Percentiles rank a stretch among this genome's conserved stretches.
Evolutionary conservation across 75 land plant genomes (phyloP).

Genomic region (Gnetum montanum): DNA sequence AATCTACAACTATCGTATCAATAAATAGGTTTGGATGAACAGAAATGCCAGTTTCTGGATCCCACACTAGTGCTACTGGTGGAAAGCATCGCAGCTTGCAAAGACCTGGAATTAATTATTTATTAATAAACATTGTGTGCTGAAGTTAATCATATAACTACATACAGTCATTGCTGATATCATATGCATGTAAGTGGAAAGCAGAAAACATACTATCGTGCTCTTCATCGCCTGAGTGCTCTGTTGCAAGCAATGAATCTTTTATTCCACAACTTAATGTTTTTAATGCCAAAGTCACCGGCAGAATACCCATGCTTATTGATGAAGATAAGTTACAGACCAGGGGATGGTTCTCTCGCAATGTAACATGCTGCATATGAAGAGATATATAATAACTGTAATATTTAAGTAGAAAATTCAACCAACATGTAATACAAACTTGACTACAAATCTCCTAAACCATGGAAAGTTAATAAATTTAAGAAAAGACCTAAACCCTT

Average conservation of each 20-base stretch:
- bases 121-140: too few species aligned
- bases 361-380: slow-evolving; percentile 33
- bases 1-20: slow-evolving; percentile 73
- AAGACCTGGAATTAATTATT: slow-evolving; percentile 48
- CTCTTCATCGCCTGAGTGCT: slow-evolving; percentile 56
- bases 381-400: too few species aligned
- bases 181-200: background rate
- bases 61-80: slow-evolving; percentile 88
- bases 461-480: too few species aligned
- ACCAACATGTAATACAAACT: too few species aligned
- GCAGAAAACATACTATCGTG: slow-evolving; percentile 37
- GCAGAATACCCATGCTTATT: slow-evolving; percentile 70
- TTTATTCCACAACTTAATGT: slow-evolving; percentile 79
- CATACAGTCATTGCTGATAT: too few species aligned
- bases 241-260: slow-evolving; percentile 41
- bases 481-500: too few species aligned
- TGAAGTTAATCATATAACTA: too few species aligned
- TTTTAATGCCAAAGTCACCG: slow-evolving; percentile 45
- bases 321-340: slow-evolving; percentile 51
- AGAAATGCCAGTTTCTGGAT: slow-evolving; percentile 66
- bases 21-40: slow-evolving; percentile 63
- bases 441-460: too few species aligned
- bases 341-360: slow-evolving; percentile 83
- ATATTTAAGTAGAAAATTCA: too few species aligned
- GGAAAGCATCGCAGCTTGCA: slow-evolving; percentile 92